Base-by-base conservation (phyloP, 2,329 filamentous ascomycete species). In the Elsinoe fawcettii region DNA sequence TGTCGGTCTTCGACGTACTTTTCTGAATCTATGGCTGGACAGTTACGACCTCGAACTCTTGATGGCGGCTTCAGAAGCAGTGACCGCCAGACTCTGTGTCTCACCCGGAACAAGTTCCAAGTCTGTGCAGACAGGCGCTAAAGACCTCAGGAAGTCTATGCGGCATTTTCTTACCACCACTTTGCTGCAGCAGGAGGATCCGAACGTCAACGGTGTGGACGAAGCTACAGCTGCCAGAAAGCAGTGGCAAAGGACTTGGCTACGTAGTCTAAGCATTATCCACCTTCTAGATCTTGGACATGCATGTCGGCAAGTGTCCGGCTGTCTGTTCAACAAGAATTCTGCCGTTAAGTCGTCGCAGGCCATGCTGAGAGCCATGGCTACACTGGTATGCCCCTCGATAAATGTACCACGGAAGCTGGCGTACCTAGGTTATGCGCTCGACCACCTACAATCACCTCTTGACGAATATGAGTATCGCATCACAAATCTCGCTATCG, bases 221-320 rank as follows among this genome's bases (percentile, higher is more conserved):
- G 20, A n/a, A 2, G 1, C 41, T 14, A 9, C 20, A 14, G 8
- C 39, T 7, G 14, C 16, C 16, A 23, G 41, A 14, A 23, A 11
- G 9, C 73, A 25, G 5, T 82, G 81, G 73, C 75, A 77, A 59
- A 79, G 79, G 51, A 83, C 78, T 2, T 70, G 80, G 11, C 70
- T 82, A 39, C 77, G 81, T 32, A 81, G 80, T 62, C 70, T 84
- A 43, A 79, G 84, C 78, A 74, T 85, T 2, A 71, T 85, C 51
- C 72, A 78, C 56, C 71, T 86, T 14, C 73, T 86, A 11, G 83
- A 86, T 62, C 75, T 77, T 59, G 75, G 73, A 8, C 81, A 79
- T 63, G 63, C 58, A 5, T 63, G 66, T 16, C 69, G 71, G 3
- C 56, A 67, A 46, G 51, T 75, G 11, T 14, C 56, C 0, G 64